A percentile compares a stretch with the other conserved stretches of the same genome.
These are phyloP conservation scores for Tillandsia leiboldiana DNA, from an alignment of 176 grass and related monocot species.

Conservation along the genomic window DNA sequence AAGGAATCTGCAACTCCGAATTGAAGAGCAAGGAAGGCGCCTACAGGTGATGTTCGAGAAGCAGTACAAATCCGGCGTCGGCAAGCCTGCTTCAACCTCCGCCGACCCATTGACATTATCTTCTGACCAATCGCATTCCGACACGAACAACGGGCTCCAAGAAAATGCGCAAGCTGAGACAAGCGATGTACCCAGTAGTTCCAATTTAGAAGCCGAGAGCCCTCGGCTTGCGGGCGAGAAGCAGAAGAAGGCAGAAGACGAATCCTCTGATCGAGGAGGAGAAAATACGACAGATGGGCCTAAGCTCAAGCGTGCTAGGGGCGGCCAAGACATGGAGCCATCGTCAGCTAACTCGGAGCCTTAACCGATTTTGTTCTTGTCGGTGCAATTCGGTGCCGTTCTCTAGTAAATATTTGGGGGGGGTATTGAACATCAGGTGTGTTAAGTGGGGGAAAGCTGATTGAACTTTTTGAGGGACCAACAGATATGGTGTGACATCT, in stretches of 20 bases:
- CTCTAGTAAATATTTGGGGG: background rate
- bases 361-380: background rate
- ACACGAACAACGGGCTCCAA: slow-evolving; percentile 14
- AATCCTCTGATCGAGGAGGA: background rate
- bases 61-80: slow-evolving; percentile 36
- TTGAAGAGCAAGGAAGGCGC: slow-evolving; percentile 77
- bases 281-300: slow-evolving; percentile 11
- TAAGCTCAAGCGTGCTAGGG: slow-evolving; percentile 21
- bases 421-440: background rate
- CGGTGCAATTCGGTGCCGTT: background rate
- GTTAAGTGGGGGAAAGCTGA: background rate
- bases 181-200: slow-evolving; percentile 20
- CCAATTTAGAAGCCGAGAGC: background rate
- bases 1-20: slow-evolving; percentile 78
- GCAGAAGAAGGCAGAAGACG: slow-evolving; percentile 1
- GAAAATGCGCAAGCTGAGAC: slow-evolving; percentile 30
- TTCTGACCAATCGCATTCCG: slow-evolving; percentile 32
- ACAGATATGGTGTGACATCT: background rate
- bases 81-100: slow-evolving; percentile 33
- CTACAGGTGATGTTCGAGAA: slow-evolving; percentile 81
- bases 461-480: background rate
- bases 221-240: slow-evolving; percentile 5
- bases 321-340: background rate
- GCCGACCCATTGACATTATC: slow-evolving; percentile 26
- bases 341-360: background rate